Base-by-base conservation (phyloP, 225 moss, liverwort and hornwort species). In the Thuidium tamariscinum region DNA sequence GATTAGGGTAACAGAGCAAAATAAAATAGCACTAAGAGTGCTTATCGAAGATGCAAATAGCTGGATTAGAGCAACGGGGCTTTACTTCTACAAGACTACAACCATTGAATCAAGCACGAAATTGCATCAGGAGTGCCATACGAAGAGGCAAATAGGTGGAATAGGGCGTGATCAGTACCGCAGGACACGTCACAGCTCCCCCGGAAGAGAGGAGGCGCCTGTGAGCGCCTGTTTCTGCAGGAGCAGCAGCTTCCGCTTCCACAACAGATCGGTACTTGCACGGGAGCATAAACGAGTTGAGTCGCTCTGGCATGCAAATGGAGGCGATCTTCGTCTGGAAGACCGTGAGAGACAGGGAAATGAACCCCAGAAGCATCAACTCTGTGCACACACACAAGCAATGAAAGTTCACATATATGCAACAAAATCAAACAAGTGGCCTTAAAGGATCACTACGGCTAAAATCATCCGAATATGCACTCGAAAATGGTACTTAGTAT, bases 291-390 rank as follows among this genome's bases (percentile, higher is more conserved):
- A 94, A 80, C 36, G 29, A 82, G 75, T 88, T 83, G 60, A 97
- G 95, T 32, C 87, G 66, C 84, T 90, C 91, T 1, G 94, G 89
- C 90, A 99, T 96, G 85, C 97, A 97, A 8, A 97, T 88, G 66
- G 92, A 93, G 14, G 94, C 77, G 54, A 99, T 87, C 68, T 77
- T 81, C 74, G 27, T 2, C 81, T 99, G 97, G 55, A 99, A 93
- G 18, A 95, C 99, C 14, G 94, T 96, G 16, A 99, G 91, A 39
- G 95, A 91, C 86, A 99, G 91, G 11, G 99, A 99, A 79, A 99
- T 96, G 89, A 99, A 99, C 37, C 99, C 99, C 90, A 99, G 83
- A n/a, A 99, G 93, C 99, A 99, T 99, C 91, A 99, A 82, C 91
- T 99, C 99, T 99, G 84, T 20, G 80, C 56, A 37, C 57, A 80